These are phyloP conservation scores for Lagenidium giganteum DNA, from an alignment of 352 stramenopile genomes.

Conservation along the genomic window DNA sequence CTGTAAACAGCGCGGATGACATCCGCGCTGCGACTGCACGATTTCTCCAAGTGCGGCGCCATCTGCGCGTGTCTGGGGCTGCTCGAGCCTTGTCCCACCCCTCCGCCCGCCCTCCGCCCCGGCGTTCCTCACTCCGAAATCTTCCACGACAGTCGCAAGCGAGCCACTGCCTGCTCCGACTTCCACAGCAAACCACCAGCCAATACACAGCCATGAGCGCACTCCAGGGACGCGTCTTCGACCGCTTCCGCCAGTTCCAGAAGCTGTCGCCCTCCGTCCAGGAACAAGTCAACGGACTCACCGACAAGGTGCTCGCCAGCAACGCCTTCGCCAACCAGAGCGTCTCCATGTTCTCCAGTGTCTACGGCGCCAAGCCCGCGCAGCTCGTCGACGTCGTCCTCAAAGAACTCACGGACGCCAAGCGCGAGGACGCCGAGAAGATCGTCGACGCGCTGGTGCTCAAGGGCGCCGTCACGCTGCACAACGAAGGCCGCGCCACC, in stretches of 20 bases:
- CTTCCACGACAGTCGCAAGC: no score
- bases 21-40: no score
- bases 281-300: conserved; percentile 13
- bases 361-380: conserved; percentile 18
- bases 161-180: no score
- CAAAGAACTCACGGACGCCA: conserved; percentile 9
- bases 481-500: conserved; percentile 10
- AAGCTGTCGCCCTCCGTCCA: conserved; percentile 17
- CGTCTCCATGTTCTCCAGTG: conserved; percentile 19
- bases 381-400: conserved; percentile 6
- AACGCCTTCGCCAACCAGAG: conserved; percentile 24
- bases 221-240: conserved; percentile 33
- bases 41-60: no score
- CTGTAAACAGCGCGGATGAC: no score
- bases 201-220: no score
- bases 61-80: no score
- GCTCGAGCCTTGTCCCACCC: no score
- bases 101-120: no score
- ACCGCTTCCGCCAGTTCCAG: conserved; percentile 28
- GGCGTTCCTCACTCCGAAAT: no score
- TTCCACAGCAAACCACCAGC: no score
- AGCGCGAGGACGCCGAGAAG: conserved; percentile 7
- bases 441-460: conserved; percentile 18
- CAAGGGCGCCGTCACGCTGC: conserved; percentile 8
- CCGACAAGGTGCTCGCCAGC: neutral